phyloP scores from a whole-genome alignment of 768 basidiomycete species.

The Mycena amicta region DNA sequence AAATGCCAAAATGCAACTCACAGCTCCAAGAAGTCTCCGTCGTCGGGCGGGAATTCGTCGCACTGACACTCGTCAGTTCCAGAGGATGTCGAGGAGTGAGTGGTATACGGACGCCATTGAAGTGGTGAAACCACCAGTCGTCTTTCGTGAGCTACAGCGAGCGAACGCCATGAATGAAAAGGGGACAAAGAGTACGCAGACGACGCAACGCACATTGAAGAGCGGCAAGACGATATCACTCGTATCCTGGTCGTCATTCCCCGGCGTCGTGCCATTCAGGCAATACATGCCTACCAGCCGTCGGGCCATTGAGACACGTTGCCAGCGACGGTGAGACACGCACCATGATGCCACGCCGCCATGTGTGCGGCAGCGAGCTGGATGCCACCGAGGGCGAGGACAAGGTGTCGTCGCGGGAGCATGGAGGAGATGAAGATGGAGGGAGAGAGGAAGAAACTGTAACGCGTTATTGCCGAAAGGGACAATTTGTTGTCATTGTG shows the following conservation, averaged over 20 bases:
- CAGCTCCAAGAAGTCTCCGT: constrained; percentile 47
- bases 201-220: constrained; percentile 30
- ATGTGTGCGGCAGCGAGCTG: constrained; percentile 23
- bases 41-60: constrained; percentile 46
- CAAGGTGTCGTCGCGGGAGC: background rate
- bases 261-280: constrained; percentile 35
- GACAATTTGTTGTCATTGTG: background rate
- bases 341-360: constrained; percentile 35
- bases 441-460: background rate
- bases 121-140: constrained; percentile 49
- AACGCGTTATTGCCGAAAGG: background rate
- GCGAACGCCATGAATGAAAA: background rate
- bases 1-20: constrained; percentile 29
- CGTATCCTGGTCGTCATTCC: constrained; percentile 33
- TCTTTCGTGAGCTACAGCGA: constrained; percentile 30
- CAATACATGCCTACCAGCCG: constrained; percentile 37
- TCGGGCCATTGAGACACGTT: background rate
- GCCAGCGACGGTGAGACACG: background rate
- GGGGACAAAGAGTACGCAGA: background rate
- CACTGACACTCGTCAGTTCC: constrained; percentile 32
- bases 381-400: background rate
- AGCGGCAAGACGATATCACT: constrained; percentile 37
- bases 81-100: background rate
- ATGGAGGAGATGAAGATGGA: background rate
- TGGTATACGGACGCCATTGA: constrained; percentile 31